Base-by-base conservation (phyloP, 2,329 filamentous ascomycete species). In the Moelleriella libera region DNA sequence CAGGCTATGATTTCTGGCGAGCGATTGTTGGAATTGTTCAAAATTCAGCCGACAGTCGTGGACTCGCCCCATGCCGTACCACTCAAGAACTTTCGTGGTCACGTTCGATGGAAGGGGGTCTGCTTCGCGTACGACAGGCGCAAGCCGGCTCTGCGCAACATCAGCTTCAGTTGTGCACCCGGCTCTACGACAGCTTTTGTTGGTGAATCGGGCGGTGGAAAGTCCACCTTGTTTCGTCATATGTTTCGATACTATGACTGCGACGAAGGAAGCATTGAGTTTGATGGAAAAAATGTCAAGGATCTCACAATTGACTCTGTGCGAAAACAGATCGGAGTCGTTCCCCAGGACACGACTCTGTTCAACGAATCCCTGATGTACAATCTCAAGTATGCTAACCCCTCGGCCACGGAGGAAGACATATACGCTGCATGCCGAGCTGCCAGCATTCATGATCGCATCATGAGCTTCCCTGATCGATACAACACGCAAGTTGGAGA, bases 1-100 rank as follows among this genome's bases (percentile, higher is more conserved):
- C 92, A 89, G 56, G 86, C 90, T 47, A 86, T 98, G 83, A 97
- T 98, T 60, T 96, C 94, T 49, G 89, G 90, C 5, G 92, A 98
- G 70, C 82, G 92, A 14, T 82, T 98, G 62, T 69, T 98, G 47
- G 92, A 97, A 64, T 72, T 98, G 14, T 97, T 98, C 77, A 94
- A 95, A 64, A 92, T 97, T 58, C 81, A 88, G 57, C 90, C 92
- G 1, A 94, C 88, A 0, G 90, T 98, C 30, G 74, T 90, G 6
- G 92, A 98, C 62, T 74, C 74, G 12, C 79, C 82, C 0, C 70
- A 74, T 47, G 86, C 83, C 1, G 65, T 69, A 44, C 68, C 75
- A 1, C 66, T 97, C 50, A 65, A 71, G 21, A 68, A 73, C 4
- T 96, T 89, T 63, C 71, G 79, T 49, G 92, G 92, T 11, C 83